A percentile compares a stretch with the other conserved stretches of the same genome.
Evolutionary conservation across 768 basidiomycete genomes (phyloP).

Genomic region (Melanogaster broomeanus): DNA sequence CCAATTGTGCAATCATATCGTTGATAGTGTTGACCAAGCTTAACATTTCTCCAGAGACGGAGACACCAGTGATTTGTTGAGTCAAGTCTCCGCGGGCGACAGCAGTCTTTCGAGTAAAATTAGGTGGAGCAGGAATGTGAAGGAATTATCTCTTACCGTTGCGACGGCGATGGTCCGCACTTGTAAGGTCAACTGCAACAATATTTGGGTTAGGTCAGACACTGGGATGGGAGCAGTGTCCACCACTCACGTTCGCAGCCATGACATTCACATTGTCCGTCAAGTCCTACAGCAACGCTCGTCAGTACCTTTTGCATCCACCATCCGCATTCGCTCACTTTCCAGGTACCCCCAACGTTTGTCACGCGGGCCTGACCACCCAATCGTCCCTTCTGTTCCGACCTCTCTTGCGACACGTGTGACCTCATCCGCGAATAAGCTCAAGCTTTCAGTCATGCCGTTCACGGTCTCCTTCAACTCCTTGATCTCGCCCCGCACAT

Average conservation of each 20-base stretch:
- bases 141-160: constrained; percentile 54
- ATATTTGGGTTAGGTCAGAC: neutral
- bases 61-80: constrained; percentile 89
- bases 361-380: constrained; percentile 94
- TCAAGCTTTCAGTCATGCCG: constrained; percentile 88
- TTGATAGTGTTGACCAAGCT: constrained; percentile 97
- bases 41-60: constrained; percentile 95
- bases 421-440: constrained; percentile 82
- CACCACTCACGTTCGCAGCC: constrained; percentile 77
- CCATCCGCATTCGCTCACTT: constrained; percentile 37
- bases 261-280: constrained; percentile 96
- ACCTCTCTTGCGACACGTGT: constrained; percentile 93
- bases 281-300: constrained; percentile 54
- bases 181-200: constrained; percentile 78
- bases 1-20: constrained; percentile 72
- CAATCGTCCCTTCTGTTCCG: constrained; percentile 91
- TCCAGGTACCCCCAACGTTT: constrained; percentile 97
- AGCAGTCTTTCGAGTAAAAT: constrained; percentile 57
- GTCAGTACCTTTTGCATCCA: neutral
- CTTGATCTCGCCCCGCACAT: constrained; percentile 90
- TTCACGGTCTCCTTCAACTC: constrained; percentile 93
- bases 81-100: constrained; percentile 94
- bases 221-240: neutral
- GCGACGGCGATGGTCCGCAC: constrained; percentile 92
- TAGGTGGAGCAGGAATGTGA: neutral